Percentiles rank a stretch among this genome's conserved stretches.
These are phyloP conservation scores for Nakataea oryzae DNA, from an alignment of 2,329 filamentous ascomycete genomes.

Conservation along the genomic window DNA sequence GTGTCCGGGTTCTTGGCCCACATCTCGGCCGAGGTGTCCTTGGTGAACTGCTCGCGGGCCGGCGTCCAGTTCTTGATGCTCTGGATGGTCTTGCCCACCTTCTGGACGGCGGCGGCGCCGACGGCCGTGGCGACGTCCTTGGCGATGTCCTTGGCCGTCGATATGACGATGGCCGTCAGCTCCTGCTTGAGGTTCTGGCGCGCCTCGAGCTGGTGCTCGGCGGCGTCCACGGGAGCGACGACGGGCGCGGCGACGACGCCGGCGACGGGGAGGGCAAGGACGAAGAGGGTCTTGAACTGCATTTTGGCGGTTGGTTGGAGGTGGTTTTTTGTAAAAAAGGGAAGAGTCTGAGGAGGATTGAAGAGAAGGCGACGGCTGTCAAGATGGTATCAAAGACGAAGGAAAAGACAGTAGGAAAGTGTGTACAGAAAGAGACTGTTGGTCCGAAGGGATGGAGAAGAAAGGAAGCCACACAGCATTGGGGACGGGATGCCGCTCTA, in stretches of 20 bases:
- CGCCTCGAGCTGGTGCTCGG: background rate
- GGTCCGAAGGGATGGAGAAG: background rate
- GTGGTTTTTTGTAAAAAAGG: background rate
- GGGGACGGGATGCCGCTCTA: background rate
- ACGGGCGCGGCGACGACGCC: background rate
- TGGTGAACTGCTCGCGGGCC: background rate
- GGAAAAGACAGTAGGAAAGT: background rate
- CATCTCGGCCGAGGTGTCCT: background rate
- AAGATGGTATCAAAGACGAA: background rate
- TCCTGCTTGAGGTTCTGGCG: background rate
- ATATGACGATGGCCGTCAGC: background rate
- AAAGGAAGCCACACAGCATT: background rate
- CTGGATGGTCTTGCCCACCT: background rate
- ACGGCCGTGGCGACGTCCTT: background rate
- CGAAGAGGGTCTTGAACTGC: slow-evolving; percentile 1
- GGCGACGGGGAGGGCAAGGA: background rate
- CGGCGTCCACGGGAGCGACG: background rate
- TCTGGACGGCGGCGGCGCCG: background rate
- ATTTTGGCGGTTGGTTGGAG: background rate
- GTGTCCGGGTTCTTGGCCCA: background rate
- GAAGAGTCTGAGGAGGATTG: background rate
- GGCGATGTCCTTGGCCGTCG: background rate
- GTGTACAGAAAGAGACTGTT: background rate
- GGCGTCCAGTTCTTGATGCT: background rate
- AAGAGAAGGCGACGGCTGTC: background rate